Conservation (phyloP, 768 basidiomycete genomes). For the Rhizopogon vinicolor region DNA sequence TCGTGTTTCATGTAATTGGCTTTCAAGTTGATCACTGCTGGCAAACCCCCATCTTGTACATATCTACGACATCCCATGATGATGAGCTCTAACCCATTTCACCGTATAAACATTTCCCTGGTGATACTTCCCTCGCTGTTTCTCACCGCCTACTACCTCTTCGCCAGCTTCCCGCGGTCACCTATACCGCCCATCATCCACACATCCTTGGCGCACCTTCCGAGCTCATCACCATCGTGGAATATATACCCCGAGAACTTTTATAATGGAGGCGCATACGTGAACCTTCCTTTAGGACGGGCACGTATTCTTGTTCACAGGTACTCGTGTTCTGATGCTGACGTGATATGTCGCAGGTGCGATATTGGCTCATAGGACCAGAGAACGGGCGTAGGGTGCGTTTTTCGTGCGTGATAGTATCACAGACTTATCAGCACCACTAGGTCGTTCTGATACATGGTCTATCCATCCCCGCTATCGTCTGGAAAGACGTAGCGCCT, state of each 20-base stretch:
- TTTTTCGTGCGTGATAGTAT: background rate
- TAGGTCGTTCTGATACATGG: slow-evolving; percentile 79
- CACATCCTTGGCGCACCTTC: slow-evolving; percentile 58
- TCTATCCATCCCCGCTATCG: slow-evolving; percentile 68
- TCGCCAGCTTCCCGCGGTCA: slow-evolving; percentile 62
- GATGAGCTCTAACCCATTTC: slow-evolving; percentile 10
- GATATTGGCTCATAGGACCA: slow-evolving; percentile 78
- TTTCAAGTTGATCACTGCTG: background rate
- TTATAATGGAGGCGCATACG: slow-evolving; percentile 59
- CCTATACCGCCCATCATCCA: slow-evolving; percentile 47
- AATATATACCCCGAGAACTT: slow-evolving; percentile 69
- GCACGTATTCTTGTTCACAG: slow-evolving; percentile 32
- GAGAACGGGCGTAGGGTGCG: slow-evolving; percentile 61
- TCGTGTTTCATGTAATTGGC: too few species aligned
- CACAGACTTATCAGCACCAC: slow-evolving; percentile 1
- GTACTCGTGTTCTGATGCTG: background rate
- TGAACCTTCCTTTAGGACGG: slow-evolving; percentile 57
- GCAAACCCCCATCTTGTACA: background rate
- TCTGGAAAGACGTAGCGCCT: slow-evolving; percentile 76
- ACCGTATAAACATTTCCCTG: slow-evolving; percentile 33
- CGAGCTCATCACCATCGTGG: slow-evolving; percentile 53
- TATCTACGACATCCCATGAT: background rate
- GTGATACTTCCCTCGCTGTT: slow-evolving; percentile 59
- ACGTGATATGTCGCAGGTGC: slow-evolving; percentile 36
- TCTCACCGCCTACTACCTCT: slow-evolving; percentile 51